Conservation (phyloP, 2,329 filamentous ascomycete genomes). For the Fusarium sarcochroum region DNA sequence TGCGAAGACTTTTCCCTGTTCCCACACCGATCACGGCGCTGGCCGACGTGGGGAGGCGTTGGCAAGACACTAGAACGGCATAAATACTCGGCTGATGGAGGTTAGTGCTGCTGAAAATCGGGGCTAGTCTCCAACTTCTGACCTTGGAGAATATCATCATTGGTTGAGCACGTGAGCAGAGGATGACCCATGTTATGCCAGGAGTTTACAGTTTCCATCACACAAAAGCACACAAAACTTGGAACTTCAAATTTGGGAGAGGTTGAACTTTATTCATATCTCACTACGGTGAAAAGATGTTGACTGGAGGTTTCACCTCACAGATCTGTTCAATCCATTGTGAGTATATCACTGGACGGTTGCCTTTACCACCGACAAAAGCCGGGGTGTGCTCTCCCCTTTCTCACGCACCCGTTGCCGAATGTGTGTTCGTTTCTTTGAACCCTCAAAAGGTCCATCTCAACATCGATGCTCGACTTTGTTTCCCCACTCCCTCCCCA, state of each 20-base stretch:
- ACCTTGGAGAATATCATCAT: slow-evolving; percentile 7
- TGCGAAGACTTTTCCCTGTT: slow-evolving; percentile 40
- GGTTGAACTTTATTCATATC: slow-evolving; percentile 40
- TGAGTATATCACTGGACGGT: slow-evolving; percentile 3
- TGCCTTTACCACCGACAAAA: slow-evolving; percentile 7
- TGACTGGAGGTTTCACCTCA: slow-evolving; percentile 13
- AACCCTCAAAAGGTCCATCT: slow-evolving; percentile 16
- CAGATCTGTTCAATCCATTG: slow-evolving; percentile 13
- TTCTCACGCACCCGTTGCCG: slow-evolving; percentile 17
- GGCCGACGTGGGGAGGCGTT: slow-evolving; percentile 25
- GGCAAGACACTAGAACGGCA: slow-evolving; percentile 14
- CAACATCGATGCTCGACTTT: slow-evolving; percentile 26
- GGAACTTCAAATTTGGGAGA: slow-evolving; percentile 11
- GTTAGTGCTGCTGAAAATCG: slow-evolving; percentile 41
- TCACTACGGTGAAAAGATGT: slow-evolving; percentile 30
- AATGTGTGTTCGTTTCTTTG: slow-evolving; percentile 21
- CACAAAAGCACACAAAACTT: slow-evolving; percentile 15
- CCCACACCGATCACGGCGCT: slow-evolving; percentile 47
- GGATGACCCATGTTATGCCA: neutral
- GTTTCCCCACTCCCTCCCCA: slow-evolving; percentile 30
- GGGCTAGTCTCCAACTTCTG: slow-evolving; percentile 26
- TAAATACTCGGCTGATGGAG: slow-evolving; percentile 27
- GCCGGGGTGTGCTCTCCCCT: slow-evolving; percentile 20
- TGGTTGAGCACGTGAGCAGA: slow-evolving; percentile 28
- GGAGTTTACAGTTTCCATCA: neutral